phyloP scores from a whole-genome alignment of 208 protist genomes.

The Leishmania amazonensis region DNA sequence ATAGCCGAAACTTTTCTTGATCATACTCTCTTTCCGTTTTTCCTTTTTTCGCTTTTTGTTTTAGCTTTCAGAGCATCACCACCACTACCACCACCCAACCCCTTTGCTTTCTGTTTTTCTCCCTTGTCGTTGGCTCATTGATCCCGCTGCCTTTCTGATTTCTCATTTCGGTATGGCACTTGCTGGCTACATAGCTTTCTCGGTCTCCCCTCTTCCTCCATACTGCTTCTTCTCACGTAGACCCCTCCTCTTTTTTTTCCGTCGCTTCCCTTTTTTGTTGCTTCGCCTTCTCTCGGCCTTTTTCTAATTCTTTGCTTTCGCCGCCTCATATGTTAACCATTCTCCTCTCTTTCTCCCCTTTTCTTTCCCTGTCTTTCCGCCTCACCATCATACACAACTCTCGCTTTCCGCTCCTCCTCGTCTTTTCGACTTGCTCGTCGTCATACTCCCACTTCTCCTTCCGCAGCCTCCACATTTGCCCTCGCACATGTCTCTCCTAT shows the following conservation, averaged over 20 bases:
- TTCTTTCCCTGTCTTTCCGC: neutral
- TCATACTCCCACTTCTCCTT: neutral
- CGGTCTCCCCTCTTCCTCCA: too few relatives aligned
- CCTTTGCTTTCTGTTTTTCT: neutral
- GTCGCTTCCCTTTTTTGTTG: neutral
- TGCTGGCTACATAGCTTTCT: too few relatives aligned
- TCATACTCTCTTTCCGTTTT: neutral
- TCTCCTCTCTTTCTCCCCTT: neutral
- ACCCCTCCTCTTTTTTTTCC: conserved; percentile 1
- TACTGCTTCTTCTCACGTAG: neutral
- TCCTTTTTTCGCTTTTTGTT: conserved; percentile 11
- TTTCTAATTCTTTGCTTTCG: neutral
- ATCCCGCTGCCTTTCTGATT: neutral
- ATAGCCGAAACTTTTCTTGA: neutral
- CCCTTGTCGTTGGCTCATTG: neutral
- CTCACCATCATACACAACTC: neutral
- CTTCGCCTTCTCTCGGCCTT: conserved; percentile 1
- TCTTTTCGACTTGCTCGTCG: neutral
- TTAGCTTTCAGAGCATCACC: too few relatives aligned
- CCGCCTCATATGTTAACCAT: neutral
- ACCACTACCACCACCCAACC: neutral
- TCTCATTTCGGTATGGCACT: neutral
- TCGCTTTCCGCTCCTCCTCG: neutral
- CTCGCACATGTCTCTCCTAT: neutral
- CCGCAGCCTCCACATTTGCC: neutral